These are phyloP conservation scores for Solanum chiquidenum DNA, from an alignment of 257 asterid genomes.

Conservation along the genomic window DNA sequence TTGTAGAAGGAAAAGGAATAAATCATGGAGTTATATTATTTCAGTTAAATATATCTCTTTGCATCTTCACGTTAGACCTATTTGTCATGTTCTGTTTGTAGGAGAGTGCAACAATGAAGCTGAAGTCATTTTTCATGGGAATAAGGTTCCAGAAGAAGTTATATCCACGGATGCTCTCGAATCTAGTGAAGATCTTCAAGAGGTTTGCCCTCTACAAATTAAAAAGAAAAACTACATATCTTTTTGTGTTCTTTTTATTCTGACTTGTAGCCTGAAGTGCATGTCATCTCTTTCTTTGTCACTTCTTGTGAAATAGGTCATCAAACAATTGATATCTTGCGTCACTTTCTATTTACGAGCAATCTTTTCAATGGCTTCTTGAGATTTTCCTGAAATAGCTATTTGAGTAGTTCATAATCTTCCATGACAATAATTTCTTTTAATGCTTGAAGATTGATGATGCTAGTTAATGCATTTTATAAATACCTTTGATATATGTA, in stretches of 20 bases:
- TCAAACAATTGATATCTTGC: not conserved
- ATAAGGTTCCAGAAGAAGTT: constrained; percentile 35
- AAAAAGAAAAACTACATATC: not conserved
- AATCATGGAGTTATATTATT: not conserved
- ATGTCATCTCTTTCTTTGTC: not conserved
- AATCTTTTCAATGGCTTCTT: not conserved
- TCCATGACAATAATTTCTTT: not conserved
- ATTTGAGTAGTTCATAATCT: not conserved
- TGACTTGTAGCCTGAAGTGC: not conserved
- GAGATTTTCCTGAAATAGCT: not conserved
- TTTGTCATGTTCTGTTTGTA: constrained; percentile 13
- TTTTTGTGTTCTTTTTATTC: not conserved
- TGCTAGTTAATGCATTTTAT: not conserved
- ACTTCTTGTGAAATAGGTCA: not conserved
- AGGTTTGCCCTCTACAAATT: not conserved
- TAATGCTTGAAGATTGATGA: not conserved
- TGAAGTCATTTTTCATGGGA: constrained; percentile 30
- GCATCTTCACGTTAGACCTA: not conserved
- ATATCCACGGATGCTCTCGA: constrained; percentile 9
- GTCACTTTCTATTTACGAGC: not conserved
- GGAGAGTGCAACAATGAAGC: constrained; percentile 26
- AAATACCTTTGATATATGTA: not conserved
- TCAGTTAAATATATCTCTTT: not conserved
- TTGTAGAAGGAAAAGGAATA: not conserved
- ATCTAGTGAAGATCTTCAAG: constrained; percentile 4